Evolutionary conservation across 2,329 filamentous ascomycete species (phyloP).

Genomic region (Colletotrichum musicola): DNA sequence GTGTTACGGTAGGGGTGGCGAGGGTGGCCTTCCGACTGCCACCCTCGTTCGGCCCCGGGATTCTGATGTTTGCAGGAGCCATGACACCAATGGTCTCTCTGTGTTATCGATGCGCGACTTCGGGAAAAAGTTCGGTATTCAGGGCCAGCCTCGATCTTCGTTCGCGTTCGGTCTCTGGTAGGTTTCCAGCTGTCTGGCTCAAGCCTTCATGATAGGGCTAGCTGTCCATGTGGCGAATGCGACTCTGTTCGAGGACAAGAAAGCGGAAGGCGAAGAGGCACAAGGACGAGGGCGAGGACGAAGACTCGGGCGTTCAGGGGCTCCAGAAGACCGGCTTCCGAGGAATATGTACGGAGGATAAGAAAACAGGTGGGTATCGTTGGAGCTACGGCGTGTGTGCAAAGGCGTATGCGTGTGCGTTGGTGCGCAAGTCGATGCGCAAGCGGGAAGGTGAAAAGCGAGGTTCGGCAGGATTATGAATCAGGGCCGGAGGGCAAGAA

Average conservation of each 20-base stretch:
- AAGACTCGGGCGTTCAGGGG: not conserved
- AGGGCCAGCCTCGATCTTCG: constrained; percentile 33
- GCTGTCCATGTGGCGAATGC: constrained; percentile 22
- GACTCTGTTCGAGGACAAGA: not conserved
- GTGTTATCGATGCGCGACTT: constrained; percentile 1
- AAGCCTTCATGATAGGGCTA: constrained; percentile 36
- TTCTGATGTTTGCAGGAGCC: constrained; percentile 64
- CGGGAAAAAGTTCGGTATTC: not conserved
- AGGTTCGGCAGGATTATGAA: constrained; percentile 18
- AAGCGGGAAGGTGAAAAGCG: not conserved
- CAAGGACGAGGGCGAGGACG: not conserved
- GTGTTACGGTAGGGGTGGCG: constrained; percentile 58
- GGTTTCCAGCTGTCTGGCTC: constrained; percentile 24
- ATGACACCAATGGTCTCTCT: constrained; percentile 48
- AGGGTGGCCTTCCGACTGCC: constrained; percentile 45
- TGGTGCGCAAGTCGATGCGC: constrained; percentile 19
- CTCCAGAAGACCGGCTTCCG: constrained; percentile 41
- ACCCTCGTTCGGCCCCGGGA: constrained; percentile 57
- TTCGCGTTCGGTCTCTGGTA: constrained; percentile 19
- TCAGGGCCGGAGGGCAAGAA: constrained; percentile 21
- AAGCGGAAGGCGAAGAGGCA: not conserved
- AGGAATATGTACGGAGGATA: constrained; percentile 25
- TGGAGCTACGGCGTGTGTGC: constrained; percentile 7
- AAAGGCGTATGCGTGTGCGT: not conserved
- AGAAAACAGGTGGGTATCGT: constrained; percentile 24